Evolutionary conservation across 2,329 filamentous ascomycete genomes (phyloP).

Genomic region (Cladosporium sp.): DNA sequence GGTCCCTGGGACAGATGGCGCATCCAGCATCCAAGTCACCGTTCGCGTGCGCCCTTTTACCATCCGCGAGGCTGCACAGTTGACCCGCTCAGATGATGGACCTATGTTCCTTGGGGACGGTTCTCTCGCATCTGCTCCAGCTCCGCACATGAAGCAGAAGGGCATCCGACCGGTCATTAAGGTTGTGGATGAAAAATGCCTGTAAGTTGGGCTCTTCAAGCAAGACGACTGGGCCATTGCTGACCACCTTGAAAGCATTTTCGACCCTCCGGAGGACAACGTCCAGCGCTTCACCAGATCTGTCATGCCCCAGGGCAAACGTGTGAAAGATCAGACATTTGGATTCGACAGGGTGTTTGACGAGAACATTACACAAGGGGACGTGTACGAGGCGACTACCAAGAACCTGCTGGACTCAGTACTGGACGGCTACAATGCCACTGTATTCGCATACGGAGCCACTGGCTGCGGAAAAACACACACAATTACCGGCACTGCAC

Average conservation of each 20-base stretch:
- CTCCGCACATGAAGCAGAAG: constrained; percentile 78
- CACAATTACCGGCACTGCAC: constrained; percentile 85
- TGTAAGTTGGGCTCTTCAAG: constrained; percentile 62
- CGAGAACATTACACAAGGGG: constrained; percentile 86
- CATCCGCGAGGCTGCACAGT: constrained; percentile 91
- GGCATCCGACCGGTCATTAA: constrained; percentile 92
- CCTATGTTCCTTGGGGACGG: constrained; percentile 95
- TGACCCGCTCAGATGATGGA: constrained; percentile 77
- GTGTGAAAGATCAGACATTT: constrained; percentile 96
- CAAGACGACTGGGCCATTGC: background rate
- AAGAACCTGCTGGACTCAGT: constrained; percentile 89
- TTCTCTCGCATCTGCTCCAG: constrained; percentile 78
- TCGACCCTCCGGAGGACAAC: constrained; percentile 94
- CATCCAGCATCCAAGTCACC: constrained; percentile 54
- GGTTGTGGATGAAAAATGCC: constrained; percentile 90
- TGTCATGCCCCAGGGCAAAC: constrained; percentile 77
- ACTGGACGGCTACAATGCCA: constrained; percentile 96
- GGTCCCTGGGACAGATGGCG: constrained; percentile 40
- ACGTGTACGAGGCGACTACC: constrained; percentile 94
- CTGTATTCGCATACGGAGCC: constrained; percentile 96
- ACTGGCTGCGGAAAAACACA: constrained; percentile 99
- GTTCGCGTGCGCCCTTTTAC: constrained; percentile 68
- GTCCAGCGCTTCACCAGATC: constrained; percentile 84
- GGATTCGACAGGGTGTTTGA: constrained; percentile 97
- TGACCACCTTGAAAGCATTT: constrained; percentile 64